These are phyloP conservation scores for Hortaea werneckii DNA, from an alignment of 2,329 filamentous ascomycete genomes.

Conservation along the genomic window DNA sequence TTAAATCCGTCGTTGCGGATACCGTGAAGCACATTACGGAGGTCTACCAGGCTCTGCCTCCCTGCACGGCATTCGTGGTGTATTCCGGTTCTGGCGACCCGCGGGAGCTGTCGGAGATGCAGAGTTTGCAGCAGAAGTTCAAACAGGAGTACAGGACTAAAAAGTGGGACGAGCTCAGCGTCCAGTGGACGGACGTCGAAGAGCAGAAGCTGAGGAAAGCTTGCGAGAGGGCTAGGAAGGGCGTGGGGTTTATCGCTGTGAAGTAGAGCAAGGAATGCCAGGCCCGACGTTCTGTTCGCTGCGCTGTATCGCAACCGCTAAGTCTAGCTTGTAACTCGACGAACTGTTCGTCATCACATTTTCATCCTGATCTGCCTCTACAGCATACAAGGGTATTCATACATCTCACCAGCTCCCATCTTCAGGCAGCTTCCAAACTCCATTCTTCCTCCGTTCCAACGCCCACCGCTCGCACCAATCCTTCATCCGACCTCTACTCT, in stretches of 20 bases:
- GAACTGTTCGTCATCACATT: too few species aligned
- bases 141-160: conserved; percentile 48
- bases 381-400: too few species aligned
- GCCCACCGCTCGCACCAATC: conserved; percentile 56
- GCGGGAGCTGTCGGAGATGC: conserved; percentile 45
- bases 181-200: conserved; percentile 56
- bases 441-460: conserved; percentile 51
- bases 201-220: conserved; percentile 49
- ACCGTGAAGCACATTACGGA: conserved; percentile 42
- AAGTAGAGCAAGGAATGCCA: conserved; percentile 32
- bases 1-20: conserved; percentile 38
- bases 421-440: conserved; percentile 38
- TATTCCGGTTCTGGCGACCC: conserved; percentile 57
- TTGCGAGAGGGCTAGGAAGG: conserved; percentile 46
- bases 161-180: conserved; percentile 53
- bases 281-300: too few species aligned
- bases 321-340: too few species aligned
- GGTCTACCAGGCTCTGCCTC: conserved; percentile 47
- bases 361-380: too few species aligned
- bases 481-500: conserved; percentile 56
- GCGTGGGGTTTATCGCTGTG: conserved; percentile 49
- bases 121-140: conserved; percentile 46
- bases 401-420: conserved; percentile 21
- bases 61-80: conserved; percentile 51
- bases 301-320: too few species aligned